Conservation (phyloP, 148 eudicot genomes). For the Diospyros kaki region DNA sequence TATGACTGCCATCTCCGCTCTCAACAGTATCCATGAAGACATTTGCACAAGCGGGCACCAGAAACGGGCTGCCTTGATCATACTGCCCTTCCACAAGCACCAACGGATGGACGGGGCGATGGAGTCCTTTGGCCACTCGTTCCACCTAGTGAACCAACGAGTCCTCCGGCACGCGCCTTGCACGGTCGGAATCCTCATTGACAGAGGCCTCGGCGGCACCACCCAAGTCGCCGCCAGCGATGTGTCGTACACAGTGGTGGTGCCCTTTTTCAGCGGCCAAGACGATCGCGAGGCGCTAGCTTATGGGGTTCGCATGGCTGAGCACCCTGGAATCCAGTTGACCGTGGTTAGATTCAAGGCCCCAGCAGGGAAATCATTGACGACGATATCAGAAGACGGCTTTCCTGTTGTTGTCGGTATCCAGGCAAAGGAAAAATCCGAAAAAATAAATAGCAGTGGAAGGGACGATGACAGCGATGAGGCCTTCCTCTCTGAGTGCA, state of each 20-base stretch:
- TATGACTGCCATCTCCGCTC: slow-evolving; percentile 24
- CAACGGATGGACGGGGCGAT: slow-evolving; percentile 19
- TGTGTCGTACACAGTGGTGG: slow-evolving; percentile 4
- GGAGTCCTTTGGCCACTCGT: slow-evolving; percentile 6
- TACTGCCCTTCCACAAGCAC: slow-evolving; percentile 34
- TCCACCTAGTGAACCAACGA: slow-evolving; percentile 25
- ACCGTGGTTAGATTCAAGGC: slow-evolving; percentile 14
- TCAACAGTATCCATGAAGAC: slow-evolving; percentile 33
- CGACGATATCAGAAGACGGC: too few species aligned
- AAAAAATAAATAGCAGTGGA: too few species aligned
- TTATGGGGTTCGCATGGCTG: slow-evolving; percentile 22
- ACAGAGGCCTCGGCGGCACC: slow-evolving; percentile 30
- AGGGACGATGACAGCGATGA: background rate
- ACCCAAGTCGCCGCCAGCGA: slow-evolving; percentile 21
- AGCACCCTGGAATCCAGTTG: slow-evolving; percentile 30
- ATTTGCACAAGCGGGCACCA: slow-evolving; percentile 33
- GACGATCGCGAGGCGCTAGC: slow-evolving; percentile 26
- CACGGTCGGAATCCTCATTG: slow-evolving; percentile 42
- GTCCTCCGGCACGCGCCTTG: slow-evolving; percentile 49
- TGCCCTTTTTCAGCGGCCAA: slow-evolving; percentile 17
- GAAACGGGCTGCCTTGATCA: slow-evolving; percentile 26
- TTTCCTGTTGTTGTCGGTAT: too few species aligned
- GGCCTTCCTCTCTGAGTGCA: slow-evolving; percentile 11
- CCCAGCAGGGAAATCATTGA: background rate
- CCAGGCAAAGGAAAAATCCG: too few species aligned